These are phyloP conservation scores for Coniochaeta prunicola DNA, from an alignment of 2,329 filamentous ascomycete genomes.

Conservation along the genomic window DNA sequence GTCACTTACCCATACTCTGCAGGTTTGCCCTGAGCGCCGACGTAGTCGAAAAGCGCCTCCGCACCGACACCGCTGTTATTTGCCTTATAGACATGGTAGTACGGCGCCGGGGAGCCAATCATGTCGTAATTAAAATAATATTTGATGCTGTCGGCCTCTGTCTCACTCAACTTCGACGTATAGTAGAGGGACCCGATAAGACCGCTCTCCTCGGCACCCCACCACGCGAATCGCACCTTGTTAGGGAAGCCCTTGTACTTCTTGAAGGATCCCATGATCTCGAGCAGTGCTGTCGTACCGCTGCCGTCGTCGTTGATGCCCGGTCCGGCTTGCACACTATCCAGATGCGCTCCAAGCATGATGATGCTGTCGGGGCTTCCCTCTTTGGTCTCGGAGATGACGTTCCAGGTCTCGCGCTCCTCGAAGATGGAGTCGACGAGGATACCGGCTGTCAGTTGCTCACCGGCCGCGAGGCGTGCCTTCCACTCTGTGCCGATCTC, in stretches of 20 bases:
- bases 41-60: slow-evolving; percentile 24
- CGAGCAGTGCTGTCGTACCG: slow-evolving; percentile 30
- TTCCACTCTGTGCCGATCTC: slow-evolving; percentile 19
- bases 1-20: slow-evolving; percentile 11
- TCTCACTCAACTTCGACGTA: slow-evolving; percentile 23
- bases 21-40: slow-evolving; percentile 22
- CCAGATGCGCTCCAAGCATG: slow-evolving; percentile 34
- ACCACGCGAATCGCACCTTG: slow-evolving; percentile 35
- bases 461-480: slow-evolving; percentile 22
- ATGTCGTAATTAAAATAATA: slow-evolving; percentile 35
- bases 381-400: slow-evolving; percentile 35
- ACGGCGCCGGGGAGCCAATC: slow-evolving; percentile 27
- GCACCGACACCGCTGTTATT: slow-evolving; percentile 26
- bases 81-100: slow-evolving; percentile 26
- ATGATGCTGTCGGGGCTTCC: slow-evolving; percentile 34
- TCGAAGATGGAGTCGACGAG: slow-evolving; percentile 30
- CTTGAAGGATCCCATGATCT: slow-evolving; percentile 19
- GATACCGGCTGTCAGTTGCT: slow-evolving; percentile 20
- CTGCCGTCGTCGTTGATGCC: slow-evolving; percentile 41
- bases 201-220: slow-evolving; percentile 37
- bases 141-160: slow-evolving; percentile 25
- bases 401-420: slow-evolving; percentile 31
- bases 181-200: slow-evolving; percentile 28
- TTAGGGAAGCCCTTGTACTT: slow-evolving; percentile 27
- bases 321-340: slow-evolving; percentile 34